phyloP scores from a whole-genome alignment of 2,329 filamentous ascomycete species.

The Neodidymelliopsis sp. region DNA sequence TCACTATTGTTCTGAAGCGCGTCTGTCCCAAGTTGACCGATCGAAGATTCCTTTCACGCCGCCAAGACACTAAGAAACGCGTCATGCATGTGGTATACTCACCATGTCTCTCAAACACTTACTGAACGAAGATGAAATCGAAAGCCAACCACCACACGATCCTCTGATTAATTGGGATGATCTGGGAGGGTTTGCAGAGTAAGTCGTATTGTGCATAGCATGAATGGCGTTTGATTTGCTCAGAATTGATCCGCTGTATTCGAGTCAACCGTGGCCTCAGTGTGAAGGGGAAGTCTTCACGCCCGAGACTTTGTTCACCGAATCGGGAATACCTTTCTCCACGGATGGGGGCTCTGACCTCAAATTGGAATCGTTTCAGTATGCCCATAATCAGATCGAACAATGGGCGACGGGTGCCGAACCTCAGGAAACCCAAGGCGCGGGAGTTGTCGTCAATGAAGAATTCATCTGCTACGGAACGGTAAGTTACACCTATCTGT shows the following conservation, averaged over 20 bases:
- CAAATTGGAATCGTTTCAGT: conserved; percentile 8
- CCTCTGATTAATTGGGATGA: conserved; percentile 17
- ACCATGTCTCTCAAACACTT: conserved; percentile 35
- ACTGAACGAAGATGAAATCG: conserved; percentile 28
- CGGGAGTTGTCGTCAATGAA: no score
- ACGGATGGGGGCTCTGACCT: background rate
- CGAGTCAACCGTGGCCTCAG: conserved; percentile 24
- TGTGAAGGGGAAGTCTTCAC: conserved; percentile 20
- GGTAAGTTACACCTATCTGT: conserved; percentile 16
- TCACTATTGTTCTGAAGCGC: no score
- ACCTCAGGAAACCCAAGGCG: no score
- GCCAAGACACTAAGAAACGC: background rate
- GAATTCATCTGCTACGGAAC: conserved; percentile 34
- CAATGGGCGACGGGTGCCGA: conserved; percentile 20
- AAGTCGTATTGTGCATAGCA: no score
- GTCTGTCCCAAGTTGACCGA: no score
- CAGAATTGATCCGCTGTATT: conserved; percentile 21
- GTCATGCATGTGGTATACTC: background rate
- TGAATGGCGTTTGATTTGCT: no score
- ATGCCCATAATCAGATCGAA: conserved; percentile 26
- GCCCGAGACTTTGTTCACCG: background rate
- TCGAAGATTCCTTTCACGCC: no score
- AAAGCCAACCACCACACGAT: background rate
- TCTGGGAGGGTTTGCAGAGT: conserved; percentile 20
- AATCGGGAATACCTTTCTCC: background rate